phyloP scores from a whole-genome alignment of 495 filamentous ascomycete genomes.

The Neurospora sp. region DNA sequence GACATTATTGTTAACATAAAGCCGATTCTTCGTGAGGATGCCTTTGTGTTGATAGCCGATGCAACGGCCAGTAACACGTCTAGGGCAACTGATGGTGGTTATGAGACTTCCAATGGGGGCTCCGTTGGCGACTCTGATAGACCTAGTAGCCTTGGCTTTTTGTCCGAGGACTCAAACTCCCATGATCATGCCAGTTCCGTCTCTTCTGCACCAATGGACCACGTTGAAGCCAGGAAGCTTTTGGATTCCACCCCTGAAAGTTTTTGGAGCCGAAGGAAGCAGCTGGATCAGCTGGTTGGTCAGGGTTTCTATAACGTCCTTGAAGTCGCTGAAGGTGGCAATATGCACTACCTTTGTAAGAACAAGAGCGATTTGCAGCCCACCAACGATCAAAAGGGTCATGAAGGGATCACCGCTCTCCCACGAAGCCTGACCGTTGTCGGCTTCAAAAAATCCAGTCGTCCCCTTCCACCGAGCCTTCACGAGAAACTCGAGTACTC shows the following conservation, averaged over 20 bases:
- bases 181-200: background rate
- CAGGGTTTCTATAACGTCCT: background rate
- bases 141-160: background rate
- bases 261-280: background rate
- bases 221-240: background rate
- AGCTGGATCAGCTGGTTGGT: background rate
- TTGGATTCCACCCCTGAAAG: background rate
- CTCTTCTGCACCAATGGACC: background rate
- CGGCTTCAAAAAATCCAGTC: background rate
- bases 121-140: background rate
- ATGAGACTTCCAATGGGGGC: background rate
- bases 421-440: background rate
- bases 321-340: background rate
- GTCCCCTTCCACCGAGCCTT: background rate
- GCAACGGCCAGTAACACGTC: background rate
- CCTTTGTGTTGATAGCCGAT: background rate
- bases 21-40: background rate
- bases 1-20: background rate
- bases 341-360: background rate
- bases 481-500: background rate
- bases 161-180: background rate
- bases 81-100: background rate
- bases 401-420: background rate
- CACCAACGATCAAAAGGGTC: background rate
- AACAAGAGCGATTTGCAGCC: background rate